Percentiles rank a stretch among this genome's conserved stretches.
Evolutionary conservation across 2,329 filamentous ascomycete species (phyloP).

Genomic region (Coleophoma crateriformis): DNA sequence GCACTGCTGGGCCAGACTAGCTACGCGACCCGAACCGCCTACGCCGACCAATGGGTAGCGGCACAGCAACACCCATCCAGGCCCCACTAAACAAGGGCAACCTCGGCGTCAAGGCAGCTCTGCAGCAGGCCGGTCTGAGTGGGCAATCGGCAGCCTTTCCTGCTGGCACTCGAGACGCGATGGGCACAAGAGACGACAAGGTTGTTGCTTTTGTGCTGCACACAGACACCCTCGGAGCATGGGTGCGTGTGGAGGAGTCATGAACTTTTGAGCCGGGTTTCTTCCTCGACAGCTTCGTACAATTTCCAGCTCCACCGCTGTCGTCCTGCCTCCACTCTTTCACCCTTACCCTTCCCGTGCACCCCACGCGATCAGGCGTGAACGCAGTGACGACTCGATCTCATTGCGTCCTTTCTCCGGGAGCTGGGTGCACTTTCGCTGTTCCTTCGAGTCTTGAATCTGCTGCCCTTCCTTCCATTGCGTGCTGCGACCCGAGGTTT

Average conservation of each 20-base stretch:
- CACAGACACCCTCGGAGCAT: too few relatives aligned
- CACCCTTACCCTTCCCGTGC: background rate
- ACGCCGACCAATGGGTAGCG: background rate
- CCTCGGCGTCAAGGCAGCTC: background rate
- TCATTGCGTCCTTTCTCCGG: background rate
- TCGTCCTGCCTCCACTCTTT: background rate
- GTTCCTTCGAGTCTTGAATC: background rate
- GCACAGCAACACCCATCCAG: background rate
- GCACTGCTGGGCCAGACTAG: background rate
- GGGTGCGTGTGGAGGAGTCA: background rate
- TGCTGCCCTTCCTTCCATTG: background rate
- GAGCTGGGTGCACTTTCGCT: background rate
- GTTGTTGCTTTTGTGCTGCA: too few relatives aligned
- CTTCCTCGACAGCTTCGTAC: too few relatives aligned
- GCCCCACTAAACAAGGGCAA: background rate
- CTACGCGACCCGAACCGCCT: slow-evolving; percentile 1
- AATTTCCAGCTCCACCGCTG: too few relatives aligned
- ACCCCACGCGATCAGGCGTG: slow-evolving; percentile 1
- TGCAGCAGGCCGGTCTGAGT: background rate
- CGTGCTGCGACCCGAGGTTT: background rate
- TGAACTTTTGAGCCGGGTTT: too few relatives aligned
- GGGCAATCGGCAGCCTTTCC: background rate
- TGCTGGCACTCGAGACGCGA: background rate
- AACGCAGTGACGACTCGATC: background rate
- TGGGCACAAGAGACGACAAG: too few relatives aligned